Evolutionary conservation across 257 asterid species (phyloP).

Genomic region (Nicotiana benthamiana): DNA sequence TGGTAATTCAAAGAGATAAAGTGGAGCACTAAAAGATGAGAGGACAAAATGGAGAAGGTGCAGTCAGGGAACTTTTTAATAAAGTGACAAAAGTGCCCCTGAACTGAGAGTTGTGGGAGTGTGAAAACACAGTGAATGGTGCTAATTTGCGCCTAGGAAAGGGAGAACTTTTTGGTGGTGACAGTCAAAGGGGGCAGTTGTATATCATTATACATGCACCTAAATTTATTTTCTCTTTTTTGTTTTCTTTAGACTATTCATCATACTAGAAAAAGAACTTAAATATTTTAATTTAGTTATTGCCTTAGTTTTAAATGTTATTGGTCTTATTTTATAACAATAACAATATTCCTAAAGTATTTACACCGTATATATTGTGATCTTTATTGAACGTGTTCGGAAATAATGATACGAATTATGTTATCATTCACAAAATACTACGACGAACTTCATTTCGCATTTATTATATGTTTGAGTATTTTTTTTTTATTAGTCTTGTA

Average conservation of each 20-base stretch:
- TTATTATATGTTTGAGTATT: too few relatives aligned
- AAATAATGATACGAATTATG: too few relatives aligned
- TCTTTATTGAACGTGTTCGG: too few relatives aligned
- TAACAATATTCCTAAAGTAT: too few relatives aligned
- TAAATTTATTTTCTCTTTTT: background rate
- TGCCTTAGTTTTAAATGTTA: background rate
- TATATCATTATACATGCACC: background rate
- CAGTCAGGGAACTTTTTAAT: background rate
- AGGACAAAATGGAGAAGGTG: background rate
- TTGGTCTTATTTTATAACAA: too few relatives aligned
- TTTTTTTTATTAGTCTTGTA: background rate
- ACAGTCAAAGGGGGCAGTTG: constrained; percentile 2
- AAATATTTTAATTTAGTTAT: background rate
- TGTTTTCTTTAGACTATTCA: background rate
- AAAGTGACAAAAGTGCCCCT: background rate
- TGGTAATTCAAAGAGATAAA: background rate
- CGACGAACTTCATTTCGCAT: too few relatives aligned
- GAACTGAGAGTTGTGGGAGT: background rate
- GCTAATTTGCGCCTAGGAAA: constrained; percentile 4
- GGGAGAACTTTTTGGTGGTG: background rate
- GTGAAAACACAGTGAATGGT: background rate
- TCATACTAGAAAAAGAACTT: background rate
- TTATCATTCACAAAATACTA: too few relatives aligned
- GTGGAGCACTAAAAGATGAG: background rate
- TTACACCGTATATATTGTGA: too few relatives aligned